phyloP scores from a whole-genome alignment of 139 green algal species.

The Micromonas commoda region DNA sequence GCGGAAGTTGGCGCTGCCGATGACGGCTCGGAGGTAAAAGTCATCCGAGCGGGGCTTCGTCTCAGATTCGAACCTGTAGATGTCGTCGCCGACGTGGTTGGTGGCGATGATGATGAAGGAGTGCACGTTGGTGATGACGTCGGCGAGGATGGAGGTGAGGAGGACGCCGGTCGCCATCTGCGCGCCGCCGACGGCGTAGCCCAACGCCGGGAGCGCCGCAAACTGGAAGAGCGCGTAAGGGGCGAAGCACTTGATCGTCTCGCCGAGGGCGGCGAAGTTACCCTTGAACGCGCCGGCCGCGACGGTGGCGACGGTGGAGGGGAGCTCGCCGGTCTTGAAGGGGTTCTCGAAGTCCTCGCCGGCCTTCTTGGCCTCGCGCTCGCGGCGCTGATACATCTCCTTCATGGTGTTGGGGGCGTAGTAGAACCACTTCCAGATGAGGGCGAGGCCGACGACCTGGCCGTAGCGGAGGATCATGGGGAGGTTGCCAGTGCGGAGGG shows the following conservation, averaged over 20 bases:
- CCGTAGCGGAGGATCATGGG: slow-evolving; percentile 25
- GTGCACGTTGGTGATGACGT: slow-evolving; percentile 40
- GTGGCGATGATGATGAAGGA: slow-evolving; percentile 38
- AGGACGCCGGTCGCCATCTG: neutral
- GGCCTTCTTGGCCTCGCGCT: slow-evolving; percentile 15
- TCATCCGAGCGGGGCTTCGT: slow-evolving; percentile 26
- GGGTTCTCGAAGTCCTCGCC: slow-evolving; percentile 13
- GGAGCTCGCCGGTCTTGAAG: slow-evolving; percentile 18
- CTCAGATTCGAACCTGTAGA: slow-evolving; percentile 34
- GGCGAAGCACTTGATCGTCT: slow-evolving; percentile 26
- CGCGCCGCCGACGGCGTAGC: slow-evolving; percentile 20
- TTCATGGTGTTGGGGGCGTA: slow-evolving; percentile 41
- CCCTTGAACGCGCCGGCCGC: slow-evolving; percentile 18
- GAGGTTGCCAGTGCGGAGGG: slow-evolving; percentile 12
- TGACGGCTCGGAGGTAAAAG: slow-evolving; percentile 38
- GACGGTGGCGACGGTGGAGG: slow-evolving; percentile 17
- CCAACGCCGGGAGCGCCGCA: neutral
- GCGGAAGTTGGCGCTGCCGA: slow-evolving; percentile 36
- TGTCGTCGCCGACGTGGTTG: slow-evolving; percentile 36
- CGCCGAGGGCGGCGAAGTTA: slow-evolving; percentile 12
- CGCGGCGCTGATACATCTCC: slow-evolving; percentile 17
- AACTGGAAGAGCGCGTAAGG: slow-evolving; percentile 26
- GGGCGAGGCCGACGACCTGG: slow-evolving; percentile 14
- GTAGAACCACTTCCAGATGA: slow-evolving; percentile 42
- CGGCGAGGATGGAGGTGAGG: slow-evolving; percentile 23